Evolutionary conservation across 2,329 filamentous ascomycete genomes (phyloP).

Genomic region (Aureobasidium pullulans): DNA sequence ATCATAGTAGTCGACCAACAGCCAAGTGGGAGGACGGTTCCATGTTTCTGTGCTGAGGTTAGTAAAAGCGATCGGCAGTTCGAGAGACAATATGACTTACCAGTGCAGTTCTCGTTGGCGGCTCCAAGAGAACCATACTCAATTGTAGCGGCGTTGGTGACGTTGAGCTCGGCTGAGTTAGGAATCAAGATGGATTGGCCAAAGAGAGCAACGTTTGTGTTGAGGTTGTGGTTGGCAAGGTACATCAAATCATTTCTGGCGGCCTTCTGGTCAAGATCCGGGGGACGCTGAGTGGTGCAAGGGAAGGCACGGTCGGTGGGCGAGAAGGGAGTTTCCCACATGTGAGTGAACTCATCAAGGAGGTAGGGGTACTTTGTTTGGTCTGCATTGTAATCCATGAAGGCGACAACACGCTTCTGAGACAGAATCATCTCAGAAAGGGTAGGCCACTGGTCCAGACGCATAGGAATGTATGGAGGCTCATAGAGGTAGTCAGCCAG

Average conservation of each 20-base stretch:
- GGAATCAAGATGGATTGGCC: slow-evolving; percentile 61
- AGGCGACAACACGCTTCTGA: slow-evolving; percentile 63
- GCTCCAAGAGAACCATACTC: slow-evolving; percentile 61
- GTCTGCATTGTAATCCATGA: slow-evolving; percentile 80
- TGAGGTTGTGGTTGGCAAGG: slow-evolving; percentile 86
- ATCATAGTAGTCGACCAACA: slow-evolving; percentile 84
- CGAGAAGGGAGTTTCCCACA: slow-evolving; percentile 89
- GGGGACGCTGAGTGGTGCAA: slow-evolving; percentile 71
- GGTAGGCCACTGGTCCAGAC: slow-evolving; percentile 72
- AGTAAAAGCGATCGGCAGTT: background rate
- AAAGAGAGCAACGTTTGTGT: slow-evolving; percentile 64
- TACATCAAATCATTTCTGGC: slow-evolving; percentile 57
- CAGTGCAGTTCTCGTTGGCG: slow-evolving; percentile 55
- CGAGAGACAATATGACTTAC: slow-evolving; percentile 20
- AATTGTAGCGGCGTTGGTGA: slow-evolving; percentile 57
- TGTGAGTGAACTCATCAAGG: slow-evolving; percentile 76
- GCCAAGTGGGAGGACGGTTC: slow-evolving; percentile 64
- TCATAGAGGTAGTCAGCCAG: slow-evolving; percentile 66
- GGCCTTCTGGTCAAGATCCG: slow-evolving; percentile 51
- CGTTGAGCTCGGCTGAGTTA: slow-evolving; percentile 60
- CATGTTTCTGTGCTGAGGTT: slow-evolving; percentile 39
- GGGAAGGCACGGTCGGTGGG: slow-evolving; percentile 63
- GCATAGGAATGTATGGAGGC: slow-evolving; percentile 64
- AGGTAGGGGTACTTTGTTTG: slow-evolving; percentile 74
- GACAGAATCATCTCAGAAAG: slow-evolving; percentile 65